These are phyloP conservation scores for Drechslerella stenobrocha DNA, from an alignment of 2,329 filamentous ascomycete genomes.

Conservation along the genomic window DNA sequence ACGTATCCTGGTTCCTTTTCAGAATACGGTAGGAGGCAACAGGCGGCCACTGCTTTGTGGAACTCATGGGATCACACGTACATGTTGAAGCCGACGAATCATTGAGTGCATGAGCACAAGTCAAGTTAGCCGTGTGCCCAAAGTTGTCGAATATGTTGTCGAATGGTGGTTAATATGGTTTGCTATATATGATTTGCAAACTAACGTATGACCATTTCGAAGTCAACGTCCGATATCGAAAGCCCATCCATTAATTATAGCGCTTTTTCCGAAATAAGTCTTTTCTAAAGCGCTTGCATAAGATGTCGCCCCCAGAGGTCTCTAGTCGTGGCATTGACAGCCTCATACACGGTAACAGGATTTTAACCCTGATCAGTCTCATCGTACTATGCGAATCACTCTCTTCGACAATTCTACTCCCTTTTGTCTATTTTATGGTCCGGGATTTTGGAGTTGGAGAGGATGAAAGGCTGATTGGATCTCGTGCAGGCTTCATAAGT, in stretches of 20 bases:
- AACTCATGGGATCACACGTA: too few relatives aligned
- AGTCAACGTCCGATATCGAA: neutral
- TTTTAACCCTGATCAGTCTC: constrained; percentile 17
- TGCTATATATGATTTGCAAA: neutral
- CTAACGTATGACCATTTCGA: neutral
- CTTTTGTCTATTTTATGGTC: constrained; percentile 31
- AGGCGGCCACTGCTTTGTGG: constrained; percentile 1
- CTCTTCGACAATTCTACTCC: constrained; percentile 26
- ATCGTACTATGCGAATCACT: constrained; percentile 23
- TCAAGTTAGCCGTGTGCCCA: neutral
- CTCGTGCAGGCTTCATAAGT: constrained; percentile 24
- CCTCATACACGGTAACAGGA: constrained; percentile 3
- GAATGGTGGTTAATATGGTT: neutral
- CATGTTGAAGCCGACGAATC: neutral
- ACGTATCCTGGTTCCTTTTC: neutral
- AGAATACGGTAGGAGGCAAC: neutral
- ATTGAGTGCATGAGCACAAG: neutral
- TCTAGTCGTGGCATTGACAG: neutral
- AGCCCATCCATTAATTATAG: neutral
- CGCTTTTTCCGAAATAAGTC: neutral
- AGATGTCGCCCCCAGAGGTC: neutral
- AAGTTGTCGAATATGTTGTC: neutral
- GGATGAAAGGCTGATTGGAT: constrained; percentile 30
- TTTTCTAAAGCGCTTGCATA: neutral
- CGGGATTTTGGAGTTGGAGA: constrained; percentile 18